Conservation (phyloP, 495 filamentous ascomycete species). For the Penicillium dipodomyicola region DNA sequence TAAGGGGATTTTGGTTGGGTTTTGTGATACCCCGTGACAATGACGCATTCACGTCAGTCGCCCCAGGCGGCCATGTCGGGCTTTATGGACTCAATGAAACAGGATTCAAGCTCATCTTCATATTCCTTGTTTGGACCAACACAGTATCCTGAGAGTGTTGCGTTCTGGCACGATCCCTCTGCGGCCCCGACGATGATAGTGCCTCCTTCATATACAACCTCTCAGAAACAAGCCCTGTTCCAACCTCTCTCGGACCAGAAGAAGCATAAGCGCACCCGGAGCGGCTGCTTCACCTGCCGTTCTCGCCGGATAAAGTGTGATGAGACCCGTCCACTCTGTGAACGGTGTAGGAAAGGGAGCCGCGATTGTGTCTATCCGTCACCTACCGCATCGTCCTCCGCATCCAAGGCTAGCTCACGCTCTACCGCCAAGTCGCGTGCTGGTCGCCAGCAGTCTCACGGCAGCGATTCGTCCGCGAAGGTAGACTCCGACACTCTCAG, state of each 20-base stretch:
- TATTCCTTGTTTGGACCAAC: slow-evolving; percentile 39
- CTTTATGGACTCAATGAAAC: slow-evolving; percentile 32
- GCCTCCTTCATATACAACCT: slow-evolving; percentile 25
- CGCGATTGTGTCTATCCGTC: slow-evolving; percentile 83
- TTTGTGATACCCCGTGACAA: slow-evolving; percentile 16
- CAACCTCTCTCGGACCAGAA: slow-evolving; percentile 62
- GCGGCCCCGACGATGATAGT: slow-evolving; percentile 23
- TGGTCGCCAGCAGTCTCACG: slow-evolving; percentile 44
- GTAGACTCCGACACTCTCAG: slow-evolving; percentile 43
- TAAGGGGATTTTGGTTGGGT: neutral
- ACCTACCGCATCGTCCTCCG: slow-evolving; percentile 32
- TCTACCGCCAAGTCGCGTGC: slow-evolving; percentile 44
- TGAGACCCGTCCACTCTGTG: slow-evolving; percentile 81
- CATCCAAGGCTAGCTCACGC: slow-evolving; percentile 38
- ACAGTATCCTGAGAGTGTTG: slow-evolving; percentile 44
- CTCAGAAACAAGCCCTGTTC: slow-evolving; percentile 31
- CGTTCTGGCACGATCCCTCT: slow-evolving; percentile 44
- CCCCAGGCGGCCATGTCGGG: slow-evolving; percentile 36
- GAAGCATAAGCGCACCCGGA: slow-evolving; percentile 90
- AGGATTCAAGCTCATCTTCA: slow-evolving; percentile 31
- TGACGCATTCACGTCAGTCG: slow-evolving; percentile 38
- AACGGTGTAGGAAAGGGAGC: slow-evolving; percentile 82
- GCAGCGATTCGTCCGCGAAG: slow-evolving; percentile 50
- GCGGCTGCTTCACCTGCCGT: slow-evolving; percentile 93
- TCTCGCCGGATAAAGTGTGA: slow-evolving; percentile 91